Base-by-base conservation (phyloP, 2,329 filamentous ascomycete genomes). In the Purpureocillium lavendulum region DNA sequence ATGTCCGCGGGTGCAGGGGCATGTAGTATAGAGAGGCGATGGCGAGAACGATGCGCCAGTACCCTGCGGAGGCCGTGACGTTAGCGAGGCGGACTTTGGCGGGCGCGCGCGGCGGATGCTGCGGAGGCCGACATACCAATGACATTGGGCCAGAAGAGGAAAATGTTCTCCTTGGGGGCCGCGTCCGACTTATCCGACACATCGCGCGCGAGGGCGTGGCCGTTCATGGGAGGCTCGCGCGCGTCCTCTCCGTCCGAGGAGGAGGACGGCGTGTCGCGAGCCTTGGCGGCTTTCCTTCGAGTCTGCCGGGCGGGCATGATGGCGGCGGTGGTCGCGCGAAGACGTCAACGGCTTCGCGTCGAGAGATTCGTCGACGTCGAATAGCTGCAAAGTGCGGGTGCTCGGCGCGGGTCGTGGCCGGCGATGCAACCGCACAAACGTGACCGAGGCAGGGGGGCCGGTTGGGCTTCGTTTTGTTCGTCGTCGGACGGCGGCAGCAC, bases 11-110 rank as follows among this genome's bases (percentile, higher is more conserved):
- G 62, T 98, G 92, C 39, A 97, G 78, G 38, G 92, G 90, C 92
- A 98, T 98, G 71, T 96, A 98, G 70, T 97, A 95, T 49, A 98
- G 80, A 21, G 92, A 96, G 35, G 85, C 87, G 54, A 96, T 69
- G 52, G 89, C 88, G 49, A 90, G 76, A 47, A 90, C 67, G 56
- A 92, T 83, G 54, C 86, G 81, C 42, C 67, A 73, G 63, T 90
- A 90, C 50, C 85, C 85, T 88, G 48, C 4, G 30, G 29, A 40
- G 24, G 38, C 30, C 40, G 36, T 17, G 16, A 33, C 35, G 37
- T 47, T 15, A 48, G 53, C 40, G 48, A 44, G 29, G 26, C 38
- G 18, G 16, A 2, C 7, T 29, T 26, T 28, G 40, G 35, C 32
- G 35, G n/a, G 30, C 12, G 13, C 36, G 40, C 10, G 21, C 21